Evolutionary conservation across 768 basidiomycete genomes (phyloP), one percentile per base, ranked within the genome.

Genomic region (Termitomyces sp.): DNA sequence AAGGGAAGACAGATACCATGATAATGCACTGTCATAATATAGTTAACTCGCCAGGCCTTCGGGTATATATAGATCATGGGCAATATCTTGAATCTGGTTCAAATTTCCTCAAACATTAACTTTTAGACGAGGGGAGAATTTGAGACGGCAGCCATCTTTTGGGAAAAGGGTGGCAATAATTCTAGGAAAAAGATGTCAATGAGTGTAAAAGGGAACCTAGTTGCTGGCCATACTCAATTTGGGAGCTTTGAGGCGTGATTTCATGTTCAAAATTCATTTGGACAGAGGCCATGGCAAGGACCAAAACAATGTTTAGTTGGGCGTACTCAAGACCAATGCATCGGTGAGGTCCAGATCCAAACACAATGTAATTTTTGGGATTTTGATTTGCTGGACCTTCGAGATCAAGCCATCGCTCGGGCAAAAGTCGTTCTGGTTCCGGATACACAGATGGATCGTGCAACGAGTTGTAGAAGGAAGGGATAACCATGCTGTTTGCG

Each of bases 121-220:
- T 38, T 71, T 65, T 12, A 67, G 63, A 54, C 88, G 84, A 33
- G 92, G 88, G 2, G 82, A 79, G 65, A 96, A 82, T 68, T 86
- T 91, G 62, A 98, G 80, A 59, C 83, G 74, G 66, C 93, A 93
- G 46, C 92, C 93, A 68, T 98, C 95, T 72, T 91, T 88, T 12
- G 97, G 97, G 85, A 99, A 99, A 46, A 98, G 74, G 23, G 94
- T 97, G n/a, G 95, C 92, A 64, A 98, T 93, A 63, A 98, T 93
- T 52, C 91, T 93, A 58, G 12, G 5, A 41, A 47, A 35, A 38
- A 52, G 23, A 35, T 20, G 26, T 56, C 28, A 44, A 47, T 26
- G 4, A 33, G 14, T 20, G 18, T 32, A 46, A 18, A 35, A 49
- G 30, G 23, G 40, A n/a, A 30, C 60, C 10, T 55, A 10, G 13